These are phyloP conservation scores for Boletus rubropictus DNA, from an alignment of 768 basidiomycete species.

Conservation along the genomic window DNA sequence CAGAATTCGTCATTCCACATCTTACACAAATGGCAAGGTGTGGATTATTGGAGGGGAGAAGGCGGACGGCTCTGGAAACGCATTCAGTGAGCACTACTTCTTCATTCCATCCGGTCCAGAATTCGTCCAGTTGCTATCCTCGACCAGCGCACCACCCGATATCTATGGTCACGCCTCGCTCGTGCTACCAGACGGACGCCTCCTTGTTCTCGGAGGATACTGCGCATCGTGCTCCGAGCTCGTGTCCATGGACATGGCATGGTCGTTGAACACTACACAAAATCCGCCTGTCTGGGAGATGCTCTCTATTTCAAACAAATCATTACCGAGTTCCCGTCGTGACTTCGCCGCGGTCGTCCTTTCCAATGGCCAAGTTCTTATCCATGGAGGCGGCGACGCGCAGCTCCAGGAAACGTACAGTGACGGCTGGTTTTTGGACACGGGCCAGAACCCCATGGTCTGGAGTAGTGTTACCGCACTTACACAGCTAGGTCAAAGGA, in stretches of 20 bases:
- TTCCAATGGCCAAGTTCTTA: constrained; percentile 50
- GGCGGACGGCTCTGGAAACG: constrained; percentile 68
- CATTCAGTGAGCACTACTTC: constrained; percentile 58
- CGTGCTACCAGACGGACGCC: constrained; percentile 59
- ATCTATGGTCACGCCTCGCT: constrained; percentile 69
- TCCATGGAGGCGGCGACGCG: constrained; percentile 75
- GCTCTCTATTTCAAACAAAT: constrained; percentile 34
- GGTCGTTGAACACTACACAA: constrained; percentile 55
- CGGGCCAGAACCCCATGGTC: constrained; percentile 46
- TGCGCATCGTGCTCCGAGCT: constrained; percentile 42
- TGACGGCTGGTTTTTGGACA: constrained; percentile 71
- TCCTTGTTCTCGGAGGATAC: constrained; percentile 76
- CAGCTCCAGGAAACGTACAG: constrained; percentile 45
- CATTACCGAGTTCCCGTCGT: constrained; percentile 53
- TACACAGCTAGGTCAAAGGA: constrained; percentile 53
- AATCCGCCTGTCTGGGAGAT: constrained; percentile 45
- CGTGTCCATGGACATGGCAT: constrained; percentile 54
- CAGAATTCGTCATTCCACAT: constrained; percentile 70
- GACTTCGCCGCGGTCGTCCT: constrained; percentile 54
- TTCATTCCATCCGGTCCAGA: constrained; percentile 47
- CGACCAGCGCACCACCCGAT: constrained; percentile 52
- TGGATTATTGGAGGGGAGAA: constrained; percentile 77
- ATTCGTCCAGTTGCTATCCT: constrained; percentile 52
- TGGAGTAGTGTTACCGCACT: constrained; percentile 54
- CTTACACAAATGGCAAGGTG: constrained; percentile 46